Evolutionary conservation across 306 rosid species (phyloP).

Genomic region (Prosopis cineraria): DNA sequence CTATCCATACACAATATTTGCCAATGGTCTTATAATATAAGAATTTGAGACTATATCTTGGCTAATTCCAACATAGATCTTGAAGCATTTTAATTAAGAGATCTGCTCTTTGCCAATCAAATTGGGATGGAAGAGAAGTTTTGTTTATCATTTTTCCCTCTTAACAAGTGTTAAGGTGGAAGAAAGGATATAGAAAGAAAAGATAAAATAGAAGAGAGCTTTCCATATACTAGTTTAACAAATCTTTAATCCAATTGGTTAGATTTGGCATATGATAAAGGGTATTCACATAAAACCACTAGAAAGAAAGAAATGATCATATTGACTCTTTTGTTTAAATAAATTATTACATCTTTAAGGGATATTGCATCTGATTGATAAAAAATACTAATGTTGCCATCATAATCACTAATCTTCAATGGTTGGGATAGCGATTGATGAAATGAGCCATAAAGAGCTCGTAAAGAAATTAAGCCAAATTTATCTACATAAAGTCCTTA

Average conservation of each 20-base stretch:
- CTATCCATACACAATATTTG: conserved; percentile 1
- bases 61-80: conserved; percentile 17
- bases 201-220: neutral
- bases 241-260: neutral
- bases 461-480: no score
- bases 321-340: neutral
- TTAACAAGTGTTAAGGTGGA: neutral
- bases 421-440: neutral
- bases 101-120: neutral
- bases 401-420: neutral
- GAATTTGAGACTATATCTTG: neutral
- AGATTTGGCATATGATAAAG: conserved; percentile 32
- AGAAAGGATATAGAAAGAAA: neutral
- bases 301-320: conserved; percentile 19
- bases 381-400: conserved; percentile 11
- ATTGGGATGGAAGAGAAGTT: neutral
- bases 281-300: conserved; percentile 38
- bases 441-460: conserved; percentile 7
- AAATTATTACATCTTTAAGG: no score
- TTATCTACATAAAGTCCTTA: neutral
- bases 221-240: neutral
- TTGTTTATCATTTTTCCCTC: neutral
- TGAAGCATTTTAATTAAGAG: neutral
- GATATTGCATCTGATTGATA: neutral
- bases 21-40: conserved; percentile 5